A percentile compares a stretch with the other conserved stretches of the same genome.
Evolutionary conservation across 768 basidiomycete species (phyloP).

Genomic region (Boletus insuetus): DNA sequence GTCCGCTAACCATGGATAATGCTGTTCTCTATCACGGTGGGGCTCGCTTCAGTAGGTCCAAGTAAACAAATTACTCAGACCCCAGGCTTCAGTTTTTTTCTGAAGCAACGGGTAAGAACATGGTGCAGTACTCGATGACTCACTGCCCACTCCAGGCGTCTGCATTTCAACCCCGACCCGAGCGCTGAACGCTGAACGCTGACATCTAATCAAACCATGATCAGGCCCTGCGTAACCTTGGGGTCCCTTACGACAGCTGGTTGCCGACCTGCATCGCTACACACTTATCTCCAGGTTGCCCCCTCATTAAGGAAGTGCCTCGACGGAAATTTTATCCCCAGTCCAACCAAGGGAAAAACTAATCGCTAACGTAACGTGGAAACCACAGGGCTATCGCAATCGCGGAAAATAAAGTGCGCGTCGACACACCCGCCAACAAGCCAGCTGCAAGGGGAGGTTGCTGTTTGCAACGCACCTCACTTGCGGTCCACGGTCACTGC

Average conservation of each 20-base stretch:
- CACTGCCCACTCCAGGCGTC: background rate
- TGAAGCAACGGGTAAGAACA: background rate
- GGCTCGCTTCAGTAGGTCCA: background rate
- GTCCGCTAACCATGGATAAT: background rate
- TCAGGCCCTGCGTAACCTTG: slow-evolving; percentile 2
- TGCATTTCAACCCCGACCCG: background rate
- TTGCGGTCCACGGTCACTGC: slow-evolving; percentile 9
- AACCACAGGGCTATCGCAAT: slow-evolving; percentile 9
- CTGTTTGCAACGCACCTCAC: slow-evolving; percentile 18
- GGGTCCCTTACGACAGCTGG: slow-evolving; percentile 23
- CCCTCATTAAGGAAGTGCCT: slow-evolving; percentile 15
- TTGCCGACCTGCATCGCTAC: slow-evolving; percentile 12
- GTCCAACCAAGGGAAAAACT: slow-evolving; percentile 9
- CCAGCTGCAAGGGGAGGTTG: slow-evolving; percentile 3
- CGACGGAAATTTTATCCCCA: slow-evolving; percentile 13
- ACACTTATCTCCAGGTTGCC: slow-evolving; percentile 22
- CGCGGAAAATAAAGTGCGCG: slow-evolving; percentile 19
- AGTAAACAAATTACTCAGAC: background rate
- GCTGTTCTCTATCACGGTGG: background rate
- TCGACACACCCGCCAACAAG: slow-evolving; percentile 9
- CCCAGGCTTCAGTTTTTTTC: background rate
- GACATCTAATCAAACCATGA: background rate
- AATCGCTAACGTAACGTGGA: slow-evolving; percentile 28
- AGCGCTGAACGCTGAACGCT: background rate
- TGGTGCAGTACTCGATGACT: background rate